Evolutionary conservation across 257 asterid species (phyloP).

Genomic region (Mentha longifolia): DNA sequence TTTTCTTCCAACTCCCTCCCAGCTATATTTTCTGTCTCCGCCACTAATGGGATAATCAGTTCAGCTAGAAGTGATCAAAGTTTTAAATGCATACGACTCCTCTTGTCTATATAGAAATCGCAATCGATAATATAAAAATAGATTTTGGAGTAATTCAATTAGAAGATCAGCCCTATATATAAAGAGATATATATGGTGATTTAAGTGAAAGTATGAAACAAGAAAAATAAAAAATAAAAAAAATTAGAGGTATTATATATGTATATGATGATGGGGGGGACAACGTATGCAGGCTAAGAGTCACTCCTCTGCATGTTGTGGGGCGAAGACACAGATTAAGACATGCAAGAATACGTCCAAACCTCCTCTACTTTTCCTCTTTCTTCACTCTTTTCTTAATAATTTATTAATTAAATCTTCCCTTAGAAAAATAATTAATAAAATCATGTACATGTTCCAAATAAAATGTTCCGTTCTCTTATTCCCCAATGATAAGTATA

Average conservation of each 20-base stretch:
- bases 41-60: no score
- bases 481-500: not conserved
- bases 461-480: slow-evolving; percentile 2
- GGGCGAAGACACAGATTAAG: slow-evolving; percentile 29
- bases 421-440: no score
- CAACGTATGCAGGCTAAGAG: slow-evolving; percentile 37
- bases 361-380: no score
- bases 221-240: not conserved
- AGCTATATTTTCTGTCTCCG: no score
- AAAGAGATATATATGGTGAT: not conserved
- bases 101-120: no score
- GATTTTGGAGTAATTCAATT: no score
- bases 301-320: slow-evolving; percentile 31
- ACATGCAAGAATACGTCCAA: not conserved
- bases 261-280: slow-evolving; percentile 30
- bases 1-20: no score
- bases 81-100: no score
- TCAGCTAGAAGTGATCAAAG: no score
- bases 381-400: not conserved
- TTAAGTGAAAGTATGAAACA: not conserved
- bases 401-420: not conserved
- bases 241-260: not conserved
- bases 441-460: not conserved
- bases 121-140: no score
- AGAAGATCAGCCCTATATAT: no score